Evolutionary conservation across 78 protist genomes (phyloP), one percentile per base, ranked within the genome.

Genomic region (Dictyostelium citrinum): DNA sequence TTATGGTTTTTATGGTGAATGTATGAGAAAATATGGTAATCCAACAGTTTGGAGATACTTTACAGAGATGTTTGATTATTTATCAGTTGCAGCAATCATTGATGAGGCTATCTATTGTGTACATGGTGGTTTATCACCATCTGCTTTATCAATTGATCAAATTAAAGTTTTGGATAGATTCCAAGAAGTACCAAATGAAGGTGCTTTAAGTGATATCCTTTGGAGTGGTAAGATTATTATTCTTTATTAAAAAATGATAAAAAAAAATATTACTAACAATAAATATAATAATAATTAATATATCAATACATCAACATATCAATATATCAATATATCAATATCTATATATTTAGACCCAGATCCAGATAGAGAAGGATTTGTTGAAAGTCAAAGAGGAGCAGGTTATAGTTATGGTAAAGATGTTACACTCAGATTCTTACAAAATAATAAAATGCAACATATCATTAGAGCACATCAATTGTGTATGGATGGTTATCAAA

Each of bases 1-100:
- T 60, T 97, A 98, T 81, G 99, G 99, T 27, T 97, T 98, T 91
- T 99, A 98, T 85, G 98, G 97, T 49, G 99, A 99, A 71, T 98
- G 99, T 95, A 64, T 97, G 91, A 61, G 98, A 60, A 97, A 97
- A 91, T 98, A 98, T 91, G 98, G 98, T 58, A 95, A 60, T 58
- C 96, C 98, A 5, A 90, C 90, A 14, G 98, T 99, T 16, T 99
- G 99, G 99, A 90, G 75, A 88, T 88, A 79, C 64, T 98, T 97
- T 86, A 98, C 99, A 17, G 98, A 98, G 33, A 76, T 98, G 74
- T 98, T 97, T 81, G 98, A 98, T 88, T 97, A 91, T 81, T 81
- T 98, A 2, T 97, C 99, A 27, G 94, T 98, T 20, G 90, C 97
- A 14, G 99, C 98, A n/a, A 31, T 97, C 45, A 84, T 98, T 58